Evolutionary conservation across 1,284 basidiomycete species (phyloP), one percentile per base, ranked within the genome.

Genomic region (Apiotrichum montevideense): DNA sequence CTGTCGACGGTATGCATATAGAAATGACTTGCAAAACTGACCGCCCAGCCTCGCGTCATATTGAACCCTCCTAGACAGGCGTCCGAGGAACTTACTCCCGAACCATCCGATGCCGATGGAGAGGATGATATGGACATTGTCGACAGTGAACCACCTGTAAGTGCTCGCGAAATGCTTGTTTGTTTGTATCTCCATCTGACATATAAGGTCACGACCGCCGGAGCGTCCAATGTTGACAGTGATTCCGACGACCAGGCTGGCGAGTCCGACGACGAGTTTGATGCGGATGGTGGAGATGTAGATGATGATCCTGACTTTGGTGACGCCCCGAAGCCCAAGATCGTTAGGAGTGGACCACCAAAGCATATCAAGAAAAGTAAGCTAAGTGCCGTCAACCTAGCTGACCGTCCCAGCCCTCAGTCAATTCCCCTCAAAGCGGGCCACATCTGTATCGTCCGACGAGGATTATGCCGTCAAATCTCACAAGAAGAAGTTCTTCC

Each of bases 381-480:
- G 45, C 50, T 21, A 7, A n/a, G n/a, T n/a, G 41, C 10, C 9
- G 8, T 3, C 29, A 8, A 5, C 46, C 39, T 32, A n/a, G 37
- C 35, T 55, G 34, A 42, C 7, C 37, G 45, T 29, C 66, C 61
- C 68, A 10, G 44, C 59, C 37, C 48, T 58, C 10, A 44, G 49
- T 5, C 60, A 56, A 15, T 59, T 59, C 51, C 56, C 61, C 14
- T 54, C 58, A 3, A 65, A 71, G 9, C 59, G 65, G 1, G 65
- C 66, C 14, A 51, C 59, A 4, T 70, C 70, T 4, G 65, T 58
- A 6, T 74, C 73, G 5, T 90, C 89, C 4, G 90, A 90, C 71
- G 92, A 89, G 10, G 90, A 93, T 68, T 94, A 93, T 69, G 90
- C 87, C 40, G 81, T 85, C 37, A 87, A 88, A 59, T 84, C 87